phyloP scores from a whole-genome alignment of 2,329 filamentous ascomycete species.

The Harringtonia aguacate region DNA sequence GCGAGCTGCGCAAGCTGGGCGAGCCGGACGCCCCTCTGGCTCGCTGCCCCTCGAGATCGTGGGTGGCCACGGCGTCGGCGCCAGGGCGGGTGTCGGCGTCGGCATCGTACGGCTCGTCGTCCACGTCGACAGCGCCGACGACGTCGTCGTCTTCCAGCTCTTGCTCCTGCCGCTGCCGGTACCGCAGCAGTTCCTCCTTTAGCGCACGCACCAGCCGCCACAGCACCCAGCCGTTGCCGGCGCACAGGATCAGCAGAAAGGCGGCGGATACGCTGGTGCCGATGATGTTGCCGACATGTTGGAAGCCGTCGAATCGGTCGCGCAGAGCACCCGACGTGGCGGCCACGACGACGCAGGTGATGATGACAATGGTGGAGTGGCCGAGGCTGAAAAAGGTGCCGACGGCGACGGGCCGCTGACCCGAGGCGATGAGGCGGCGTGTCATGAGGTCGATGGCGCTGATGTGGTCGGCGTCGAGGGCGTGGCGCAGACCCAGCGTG shows the following conservation, averaged over 20 bases:
- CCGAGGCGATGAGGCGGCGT: conserved; percentile 72
- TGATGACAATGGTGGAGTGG: conserved; percentile 83
- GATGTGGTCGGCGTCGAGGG: conserved; percentile 91
- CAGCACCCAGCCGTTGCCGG: conserved; percentile 79
- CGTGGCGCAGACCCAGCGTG: conserved; percentile 81
- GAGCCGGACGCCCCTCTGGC: conserved; percentile 6
- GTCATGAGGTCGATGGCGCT: conserved; percentile 91
- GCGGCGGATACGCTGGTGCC: conserved; percentile 78
- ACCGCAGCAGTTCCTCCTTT: conserved; percentile 41
- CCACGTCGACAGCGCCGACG: conserved; percentile 16
- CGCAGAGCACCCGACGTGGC: conserved; percentile 79
- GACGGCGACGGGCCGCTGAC: conserved; percentile 79
- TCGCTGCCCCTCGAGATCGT: conserved; percentile 2
- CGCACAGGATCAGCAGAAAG: conserved; percentile 71
- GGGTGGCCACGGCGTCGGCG: conserved; percentile 5
- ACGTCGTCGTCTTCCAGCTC: conserved; percentile 15
- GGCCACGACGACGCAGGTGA: conserved; percentile 86
- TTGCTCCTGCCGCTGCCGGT: conserved; percentile 20
- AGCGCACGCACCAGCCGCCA: conserved; percentile 65
- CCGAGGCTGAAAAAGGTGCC: conserved; percentile 92
- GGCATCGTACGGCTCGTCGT: background rate
- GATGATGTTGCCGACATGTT: conserved; percentile 73
- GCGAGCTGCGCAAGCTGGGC: background rate
- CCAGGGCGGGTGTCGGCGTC: conserved; percentile 3
- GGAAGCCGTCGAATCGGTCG: conserved; percentile 70